phyloP scores from a whole-genome alignment of 2,329 filamentous ascomycete species.

The Cordyceps tenuipes region DNA sequence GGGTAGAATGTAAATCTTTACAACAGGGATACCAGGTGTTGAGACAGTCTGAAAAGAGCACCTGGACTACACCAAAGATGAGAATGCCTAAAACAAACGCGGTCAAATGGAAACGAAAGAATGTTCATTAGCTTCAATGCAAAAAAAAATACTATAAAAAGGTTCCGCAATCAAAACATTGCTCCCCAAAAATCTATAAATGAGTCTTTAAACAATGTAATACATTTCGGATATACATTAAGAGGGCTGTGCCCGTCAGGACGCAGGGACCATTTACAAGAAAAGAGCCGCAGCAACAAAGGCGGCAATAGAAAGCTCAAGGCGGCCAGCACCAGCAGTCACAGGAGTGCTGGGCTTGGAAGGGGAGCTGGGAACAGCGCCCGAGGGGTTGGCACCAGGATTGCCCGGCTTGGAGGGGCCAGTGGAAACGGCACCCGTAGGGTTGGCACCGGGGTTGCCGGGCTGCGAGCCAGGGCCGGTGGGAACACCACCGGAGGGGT shows the following conservation, averaged over 20 bases:
- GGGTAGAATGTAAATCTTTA: no score
- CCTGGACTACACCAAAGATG: no score
- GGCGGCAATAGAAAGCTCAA: constrained; percentile 1
- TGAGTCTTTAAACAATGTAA: constrained; percentile 1
- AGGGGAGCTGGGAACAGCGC: neutral
- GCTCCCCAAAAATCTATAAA: neutral
- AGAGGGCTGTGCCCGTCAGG: neutral
- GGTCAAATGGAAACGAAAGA: no score
- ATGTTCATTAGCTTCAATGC: no score
- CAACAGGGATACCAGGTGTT: no score
- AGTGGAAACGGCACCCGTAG: neutral
- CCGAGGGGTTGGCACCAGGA: neutral
- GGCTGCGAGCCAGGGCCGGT: neutral
- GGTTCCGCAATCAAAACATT: neutral
- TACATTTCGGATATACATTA: neutral
- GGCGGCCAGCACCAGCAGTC: neutral
- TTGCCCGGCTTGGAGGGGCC: neutral
- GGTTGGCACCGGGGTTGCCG: neutral
- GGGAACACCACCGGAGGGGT: neutral
- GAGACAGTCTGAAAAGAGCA: no score
- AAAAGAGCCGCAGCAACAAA: constrained; percentile 2
- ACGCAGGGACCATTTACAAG: constrained; percentile 6
- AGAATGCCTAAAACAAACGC: no score
- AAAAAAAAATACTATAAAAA: no score
- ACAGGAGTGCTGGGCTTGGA: neutral